Evolutionary conservation across 768 basidiomycete species (phyloP).

Genomic region (Ephemerocybe angulata): DNA sequence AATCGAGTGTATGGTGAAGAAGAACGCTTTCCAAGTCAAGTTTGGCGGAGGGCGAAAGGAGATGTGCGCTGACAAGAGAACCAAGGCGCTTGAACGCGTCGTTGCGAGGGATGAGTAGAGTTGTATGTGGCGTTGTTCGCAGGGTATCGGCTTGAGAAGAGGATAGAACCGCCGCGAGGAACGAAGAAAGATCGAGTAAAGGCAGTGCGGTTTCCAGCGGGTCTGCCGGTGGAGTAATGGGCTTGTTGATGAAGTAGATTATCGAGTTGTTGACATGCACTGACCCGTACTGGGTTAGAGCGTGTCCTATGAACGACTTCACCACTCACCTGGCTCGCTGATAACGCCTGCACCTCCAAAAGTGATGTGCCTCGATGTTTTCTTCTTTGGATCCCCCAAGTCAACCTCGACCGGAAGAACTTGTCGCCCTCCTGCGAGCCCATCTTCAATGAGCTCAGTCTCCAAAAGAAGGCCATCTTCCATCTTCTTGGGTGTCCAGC

Average conservation of each 20-base stretch:
- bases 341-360: constrained; percentile 84
- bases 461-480: constrained; percentile 71
- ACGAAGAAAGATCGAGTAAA: constrained; percentile 81
- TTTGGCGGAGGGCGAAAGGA: constrained; percentile 75
- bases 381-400: constrained; percentile 43
- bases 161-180: constrained; percentile 87
- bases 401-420: constrained; percentile 68
- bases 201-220: constrained; percentile 79
- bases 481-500: constrained; percentile 68
- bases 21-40: constrained; percentile 80
- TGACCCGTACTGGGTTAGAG: constrained; percentile 24
- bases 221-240: constrained; percentile 79
- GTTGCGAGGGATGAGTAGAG: constrained; percentile 87
- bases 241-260: constrained; percentile 86
- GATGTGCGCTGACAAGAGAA: constrained; percentile 76
- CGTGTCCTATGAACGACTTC: not conserved
- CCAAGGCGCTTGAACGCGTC: constrained; percentile 86
- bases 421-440: constrained; percentile 66
- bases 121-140: constrained; percentile 61
- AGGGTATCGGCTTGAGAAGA: constrained; percentile 74
- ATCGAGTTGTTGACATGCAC: constrained; percentile 74
- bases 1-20: constrained; percentile 79
- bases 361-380: constrained; percentile 51
- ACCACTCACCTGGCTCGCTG: constrained; percentile 65
- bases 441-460: constrained; percentile 71